Base-by-base conservation (phyloP, 2,329 filamentous ascomycete genomes). In the Conoideocrella luteorostrata region DNA sequence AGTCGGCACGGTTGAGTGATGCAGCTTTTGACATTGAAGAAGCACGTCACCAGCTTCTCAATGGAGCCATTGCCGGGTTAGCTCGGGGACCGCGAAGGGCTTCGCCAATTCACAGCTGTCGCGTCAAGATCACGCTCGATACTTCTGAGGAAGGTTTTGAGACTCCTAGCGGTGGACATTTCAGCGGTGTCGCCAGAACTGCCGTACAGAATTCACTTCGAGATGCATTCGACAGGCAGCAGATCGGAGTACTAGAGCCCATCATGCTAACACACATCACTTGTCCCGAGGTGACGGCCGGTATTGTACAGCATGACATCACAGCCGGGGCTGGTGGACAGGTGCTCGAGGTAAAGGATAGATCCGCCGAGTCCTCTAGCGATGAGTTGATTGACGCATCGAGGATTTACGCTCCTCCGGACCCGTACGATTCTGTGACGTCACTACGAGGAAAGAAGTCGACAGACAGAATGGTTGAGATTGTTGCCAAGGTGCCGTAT, bases 231-330 rank as follows among this genome's bases (percentile, higher is more conserved):
- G 66, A 73, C 9, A 63, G 67, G 22, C 59, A 68, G 3, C 67
- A 71, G 3, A 76, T 88, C 1, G 75, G 77, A 1, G 70, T 98
- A 30, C 84, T 97, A 67, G 93, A 98, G 59, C 93, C 93, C 2
- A 86, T 98, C 43, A 96, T 97, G 88, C 82, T 83, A 47, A 88
- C 87, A 5, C 81, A 84, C 41, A 95, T 98, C 57, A 82, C 80
- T 52, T 88, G 93, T 39, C 87, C 93, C 41, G 91, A 96, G 64
- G 74, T 76, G 5, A 82, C 79, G 6, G 82, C 95, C 2, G 89
- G 90, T 4, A 77, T 78, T 4, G 86, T 98, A 9, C 81, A 94
- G 26, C 88, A 94, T 52, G 84, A 93, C 57, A 80, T 94, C 44
- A 83, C 80, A 2, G 78, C 83, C 6, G 80, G 84, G 0, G 75